Evolutionary conservation across 495 filamentous ascomycete species (phyloP).

Genomic region (Tuber melanosporum): DNA sequence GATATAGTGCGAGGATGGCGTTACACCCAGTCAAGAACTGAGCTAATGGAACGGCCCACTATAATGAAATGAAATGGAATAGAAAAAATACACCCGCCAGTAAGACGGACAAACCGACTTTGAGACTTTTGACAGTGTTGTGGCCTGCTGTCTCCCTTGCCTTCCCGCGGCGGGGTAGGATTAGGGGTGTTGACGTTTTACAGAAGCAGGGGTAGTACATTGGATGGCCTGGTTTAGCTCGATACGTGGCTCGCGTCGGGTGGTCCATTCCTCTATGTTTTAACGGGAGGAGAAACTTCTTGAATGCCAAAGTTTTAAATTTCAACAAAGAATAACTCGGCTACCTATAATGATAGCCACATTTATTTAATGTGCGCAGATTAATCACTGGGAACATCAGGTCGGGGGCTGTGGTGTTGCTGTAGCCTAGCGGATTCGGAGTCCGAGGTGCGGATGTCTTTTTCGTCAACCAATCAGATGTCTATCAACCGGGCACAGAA

Average conservation of each 20-base stretch:
- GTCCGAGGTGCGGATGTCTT: not conserved
- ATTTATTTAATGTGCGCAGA: not conserved
- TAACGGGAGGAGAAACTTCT: not conserved
- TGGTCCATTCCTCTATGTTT: not conserved
- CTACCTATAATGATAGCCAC: not conserved
- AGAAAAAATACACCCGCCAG: not conserved
- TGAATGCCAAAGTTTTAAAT: not conserved
- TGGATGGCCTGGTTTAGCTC: not conserved
- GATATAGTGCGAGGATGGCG: not conserved
- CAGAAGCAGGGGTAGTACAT: not conserved
- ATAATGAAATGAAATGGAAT: not conserved
- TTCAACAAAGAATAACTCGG: not conserved
- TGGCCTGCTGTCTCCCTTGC: not conserved
- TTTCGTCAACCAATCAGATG: not conserved
- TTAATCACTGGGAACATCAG: not conserved
- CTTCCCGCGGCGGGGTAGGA: not conserved
- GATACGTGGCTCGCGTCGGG: not conserved
- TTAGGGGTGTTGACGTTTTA: not conserved
- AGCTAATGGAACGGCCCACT: not conserved
- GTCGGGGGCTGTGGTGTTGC: not conserved
- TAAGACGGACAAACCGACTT: not conserved
- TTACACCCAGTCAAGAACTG: not conserved
- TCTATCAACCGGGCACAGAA: not conserved
- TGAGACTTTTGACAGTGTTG: not conserved
- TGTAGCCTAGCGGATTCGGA: not conserved